Percentiles rank a stretch among this genome's conserved stretches.
Conservation (phyloP, 257 asterid species). For the Scutellaria baicalensis region DNA sequence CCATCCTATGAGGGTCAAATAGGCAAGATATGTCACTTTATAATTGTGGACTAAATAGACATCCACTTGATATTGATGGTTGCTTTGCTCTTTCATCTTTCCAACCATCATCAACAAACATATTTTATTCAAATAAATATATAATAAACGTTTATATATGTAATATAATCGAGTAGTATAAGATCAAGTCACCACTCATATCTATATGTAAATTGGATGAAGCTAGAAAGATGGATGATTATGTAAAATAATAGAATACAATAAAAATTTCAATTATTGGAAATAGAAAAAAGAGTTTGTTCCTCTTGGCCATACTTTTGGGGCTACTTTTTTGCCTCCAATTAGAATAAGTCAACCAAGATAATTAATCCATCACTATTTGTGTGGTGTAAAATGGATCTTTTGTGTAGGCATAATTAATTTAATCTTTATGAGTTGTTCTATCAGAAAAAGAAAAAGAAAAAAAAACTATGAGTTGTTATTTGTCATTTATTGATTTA, state of each 20-base stretch:
- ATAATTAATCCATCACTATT: not conserved
- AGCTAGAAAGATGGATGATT: too few species aligned
- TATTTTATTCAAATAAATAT: too few species aligned
- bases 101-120: not conserved
- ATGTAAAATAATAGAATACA: too few species aligned
- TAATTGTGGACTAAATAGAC: conserved; percentile 18
- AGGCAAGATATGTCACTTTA: conserved; percentile 1
- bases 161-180: too few species aligned
- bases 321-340: conserved; percentile 6
- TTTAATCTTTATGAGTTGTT: not conserved
- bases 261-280: too few species aligned
- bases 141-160: too few species aligned
- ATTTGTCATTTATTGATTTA: too few species aligned
- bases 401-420: not conserved
- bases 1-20: conserved; percentile 5
- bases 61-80: conserved; percentile 19
- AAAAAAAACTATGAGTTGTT: not conserved
- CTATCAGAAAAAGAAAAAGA: not conserved
- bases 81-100: not conserved
- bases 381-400: not conserved
- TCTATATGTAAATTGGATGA: not conserved
- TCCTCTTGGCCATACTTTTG: not conserved
- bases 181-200: not conserved
- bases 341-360: conserved; percentile 2
- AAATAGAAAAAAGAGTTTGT: not conserved